Base-by-base conservation (phyloP, 305 asterid species). In the Withania somnifera region DNA sequence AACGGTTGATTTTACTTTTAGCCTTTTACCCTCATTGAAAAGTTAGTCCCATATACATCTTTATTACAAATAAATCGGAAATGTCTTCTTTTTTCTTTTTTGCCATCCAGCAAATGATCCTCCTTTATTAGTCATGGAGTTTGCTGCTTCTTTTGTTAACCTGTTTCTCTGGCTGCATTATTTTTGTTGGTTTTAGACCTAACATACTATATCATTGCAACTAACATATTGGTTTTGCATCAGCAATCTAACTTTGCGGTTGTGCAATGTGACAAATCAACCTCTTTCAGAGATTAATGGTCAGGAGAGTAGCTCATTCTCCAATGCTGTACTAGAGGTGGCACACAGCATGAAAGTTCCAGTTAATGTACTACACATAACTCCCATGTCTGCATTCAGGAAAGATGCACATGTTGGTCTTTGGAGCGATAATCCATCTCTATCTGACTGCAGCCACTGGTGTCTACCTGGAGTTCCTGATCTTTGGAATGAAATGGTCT, bases 361-460 rank as follows among this genome's bases (percentile, higher is more conserved):
- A 2, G 94, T 93, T 61, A 89, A 90, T 14, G 89, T 93, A 73
- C 79, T 93, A 82, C 93, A 90, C 83, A 85, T 92, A 77, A 92
- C 97, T 45, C 93, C 94, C 50, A 88, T 93, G 94, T 86, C 93
- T n/a, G 91, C 94, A 36, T 89, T 77, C 81, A 87, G 97, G 84
- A 93, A 92, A 81, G 97, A 93, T 86, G 94, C 95, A 47, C 97
- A 93, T 22, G 94, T 93, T 63, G 93, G 97, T 40, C 85, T 88
- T 52, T 93, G 97, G 97, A 86, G 97, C 50, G 95, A 90, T 85
- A 87, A 89, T 13, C 92, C 91, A 20, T 87, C 88, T 24, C 79
- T 91, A n/a, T 89, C 97, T 52, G 97, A 93, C 66, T 93, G 97
- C 83, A 93, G 97, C 90, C 97, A 93, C 79, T 93, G 97, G 97